phyloP scores from a whole-genome alignment of 2,329 filamentous ascomycete genomes.

The Aspergillus pseudoglaucus region DNA sequence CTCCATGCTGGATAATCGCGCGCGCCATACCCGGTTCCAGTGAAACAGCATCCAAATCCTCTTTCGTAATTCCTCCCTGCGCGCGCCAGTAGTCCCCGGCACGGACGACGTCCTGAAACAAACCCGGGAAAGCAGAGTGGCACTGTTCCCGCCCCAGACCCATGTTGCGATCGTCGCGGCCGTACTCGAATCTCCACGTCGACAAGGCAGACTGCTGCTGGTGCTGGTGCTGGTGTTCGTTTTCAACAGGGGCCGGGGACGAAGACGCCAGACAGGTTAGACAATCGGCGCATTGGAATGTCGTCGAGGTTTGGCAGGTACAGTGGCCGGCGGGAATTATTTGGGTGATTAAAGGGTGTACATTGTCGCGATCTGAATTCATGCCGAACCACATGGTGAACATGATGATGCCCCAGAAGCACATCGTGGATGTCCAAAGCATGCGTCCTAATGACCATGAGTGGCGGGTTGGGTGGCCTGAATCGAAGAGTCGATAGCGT shows the following conservation, averaged over 20 bases:
- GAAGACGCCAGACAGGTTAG: slow-evolving; percentile 2
- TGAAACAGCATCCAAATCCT: slow-evolving; percentile 14
- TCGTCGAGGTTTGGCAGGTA: slow-evolving; percentile 13
- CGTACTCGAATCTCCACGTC: slow-evolving; percentile 13
- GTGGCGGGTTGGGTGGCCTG: background rate
- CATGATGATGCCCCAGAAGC: background rate
- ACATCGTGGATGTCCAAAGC: background rate
- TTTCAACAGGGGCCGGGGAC: background rate
- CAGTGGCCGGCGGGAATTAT: slow-evolving; percentile 22
- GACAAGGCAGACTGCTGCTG: background rate
- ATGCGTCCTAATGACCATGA: background rate
- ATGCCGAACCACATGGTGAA: slow-evolving; percentile 10
- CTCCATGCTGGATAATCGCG: slow-evolving; percentile 18
- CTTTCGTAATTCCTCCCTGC: slow-evolving; percentile 9
- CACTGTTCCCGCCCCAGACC: slow-evolving; percentile 17
- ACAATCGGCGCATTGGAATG: slow-evolving; percentile 17
- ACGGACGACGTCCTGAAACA: slow-evolving; percentile 22
- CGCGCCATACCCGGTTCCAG: slow-evolving; percentile 21
- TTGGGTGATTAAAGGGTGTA: slow-evolving; percentile 17
- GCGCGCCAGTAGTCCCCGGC: slow-evolving; percentile 13
- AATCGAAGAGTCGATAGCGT: background rate
- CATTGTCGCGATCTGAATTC: slow-evolving; percentile 19
- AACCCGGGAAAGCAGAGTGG: slow-evolving; percentile 18
- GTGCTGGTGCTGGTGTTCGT: background rate
- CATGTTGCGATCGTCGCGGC: slow-evolving; percentile 17